Base-by-base conservation (phyloP, 169 alveolate genomes). In the Plasmodium malariae region DNA sequence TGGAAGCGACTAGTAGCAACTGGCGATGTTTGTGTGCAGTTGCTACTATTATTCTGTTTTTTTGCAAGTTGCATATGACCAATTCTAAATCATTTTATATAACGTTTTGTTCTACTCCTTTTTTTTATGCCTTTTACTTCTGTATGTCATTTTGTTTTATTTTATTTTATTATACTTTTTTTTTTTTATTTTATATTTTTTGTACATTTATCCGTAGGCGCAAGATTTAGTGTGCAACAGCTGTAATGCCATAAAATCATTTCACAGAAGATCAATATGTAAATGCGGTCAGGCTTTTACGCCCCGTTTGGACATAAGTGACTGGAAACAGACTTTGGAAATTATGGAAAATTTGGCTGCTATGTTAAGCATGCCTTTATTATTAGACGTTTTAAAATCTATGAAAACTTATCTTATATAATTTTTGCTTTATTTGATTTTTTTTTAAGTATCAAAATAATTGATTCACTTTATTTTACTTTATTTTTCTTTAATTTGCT, bases 141-240 rank as follows among this genome's bases (percentile, higher is more conserved):
- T 36, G 17, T n/a, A 28, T 3, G 19, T 7, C 14, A 19, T 1
- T 57, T 51, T 71, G n/a, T 7, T 34, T 63, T 19, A 30, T 63
- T 63, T 30, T 63, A 14, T 63, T 30, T 72, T 54, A 49, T 51
- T 24, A 7, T 59, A 9, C 71, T 60, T 9, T 14, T 6, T 65
- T 57, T 43, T 36, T 12, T 28, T 11, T 11, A 2, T 32, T 30
- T 19, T 49, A 26, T 3, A 37, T 51, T 3, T 0, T 55, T 55
- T 19, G 9, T 62, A 6, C 26, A 49, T 49, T 37, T 36, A 21
- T 74, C 45, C 37, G 26, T 60, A 78, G 89, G 89, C 89, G 4
- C 89, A 78, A 78, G 89, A 78, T 55, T 51, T 78, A 19, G 89
- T 78, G 54, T 78, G 89, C 72, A 78, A 63, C 21, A 78, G 63